Evolutionary conservation across 495 filamentous ascomycete species (phyloP), one percentile per base, ranked within the genome.

Genomic region (Schizothecium vesticola): DNA sequence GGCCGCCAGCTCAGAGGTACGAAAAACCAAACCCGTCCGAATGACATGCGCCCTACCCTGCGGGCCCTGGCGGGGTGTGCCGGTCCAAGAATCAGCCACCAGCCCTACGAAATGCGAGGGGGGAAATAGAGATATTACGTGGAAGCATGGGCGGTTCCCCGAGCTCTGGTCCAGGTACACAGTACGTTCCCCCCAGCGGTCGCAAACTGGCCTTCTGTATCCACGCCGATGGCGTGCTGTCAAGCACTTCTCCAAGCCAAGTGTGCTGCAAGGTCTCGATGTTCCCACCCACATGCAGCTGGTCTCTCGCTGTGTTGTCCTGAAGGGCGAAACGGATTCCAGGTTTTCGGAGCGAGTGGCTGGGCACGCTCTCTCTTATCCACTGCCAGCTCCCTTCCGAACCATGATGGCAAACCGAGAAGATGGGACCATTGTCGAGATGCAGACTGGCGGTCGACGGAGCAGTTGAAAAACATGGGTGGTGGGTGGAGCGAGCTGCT

Each of bases 51-150:
- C 16, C 5, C 36, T 51, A 16, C 19, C 19, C 43, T 51, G 43
- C 43, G 43, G 43, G 43, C 43, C 43, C 43, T 33, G 43, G 43
- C 43, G 43, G 43, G 43, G 43, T 4, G 43, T 51, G 43, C 19
- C 22, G 9, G 22, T 26, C 22, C 57, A 24, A 23, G 36, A 56
- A n/a, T 59, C 51, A 69, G 61, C 61, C 61, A 69, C 67, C 67
- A 69, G 67, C 67, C 67, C 67, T 69, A 69, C 61, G 61, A 69
- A 62, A 69, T 64, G 56, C 43, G 63, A 43, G 25, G 25, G 62
- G 59, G 26, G 31, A 68, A 65, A 51, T 64, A 69, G 67, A 69
- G 67, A 69, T 69, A 69, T 69, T 65, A 69, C 67, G 26, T 62
- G 25, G 60, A 43, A 25, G 61, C 61, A 64, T 51, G 33, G 63